A percentile compares a stretch with the other conserved stretches of the same genome.
Evolutionary conservation across 192 early-diverging fungal species (phyloP).

Genomic region (Coemansia sp.): DNA sequence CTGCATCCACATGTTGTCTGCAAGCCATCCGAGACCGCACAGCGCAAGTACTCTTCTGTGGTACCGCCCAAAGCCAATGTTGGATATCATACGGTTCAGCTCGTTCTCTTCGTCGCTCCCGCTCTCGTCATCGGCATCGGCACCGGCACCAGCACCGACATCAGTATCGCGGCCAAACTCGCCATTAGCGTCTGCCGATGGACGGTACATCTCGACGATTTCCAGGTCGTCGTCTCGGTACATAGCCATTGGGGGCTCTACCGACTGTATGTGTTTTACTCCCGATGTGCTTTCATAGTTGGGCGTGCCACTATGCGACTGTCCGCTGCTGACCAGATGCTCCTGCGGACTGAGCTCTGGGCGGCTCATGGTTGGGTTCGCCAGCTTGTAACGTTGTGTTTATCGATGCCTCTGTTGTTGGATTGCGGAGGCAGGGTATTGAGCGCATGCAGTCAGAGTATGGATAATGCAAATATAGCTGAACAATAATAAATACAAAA

Average conservation of each 20-base stretch:
- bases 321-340: not conserved
- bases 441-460: not conserved
- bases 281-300: not conserved
- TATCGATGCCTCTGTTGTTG: not conserved
- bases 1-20: slow-evolving; percentile 80
- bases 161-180: no score
- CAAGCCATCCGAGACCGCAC: slow-evolving; percentile 84
- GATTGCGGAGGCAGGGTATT: not conserved
- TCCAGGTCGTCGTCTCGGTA: not conserved
- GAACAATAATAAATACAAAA: not conserved
- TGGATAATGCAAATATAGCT: not conserved
- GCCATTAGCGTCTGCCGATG: not conserved
- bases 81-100: slow-evolving; percentile 64
- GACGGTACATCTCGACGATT: slow-evolving; percentile 3
- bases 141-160: no score
- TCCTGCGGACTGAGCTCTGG: not conserved
- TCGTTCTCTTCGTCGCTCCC: slow-evolving; percentile 45
- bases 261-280: not conserved
- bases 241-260: not conserved
- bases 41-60: slow-evolving; percentile 61
- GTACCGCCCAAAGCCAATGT: slow-evolving; percentile 73
- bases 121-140: not conserved
- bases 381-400: not conserved
- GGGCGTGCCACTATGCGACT: not conserved
- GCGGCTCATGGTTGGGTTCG: not conserved